Evolutionary conservation across 164 flowering plant genomes (phyloP), one percentile per base, ranked within the genome.

Genomic region (Liquidambar formosana): DNA sequence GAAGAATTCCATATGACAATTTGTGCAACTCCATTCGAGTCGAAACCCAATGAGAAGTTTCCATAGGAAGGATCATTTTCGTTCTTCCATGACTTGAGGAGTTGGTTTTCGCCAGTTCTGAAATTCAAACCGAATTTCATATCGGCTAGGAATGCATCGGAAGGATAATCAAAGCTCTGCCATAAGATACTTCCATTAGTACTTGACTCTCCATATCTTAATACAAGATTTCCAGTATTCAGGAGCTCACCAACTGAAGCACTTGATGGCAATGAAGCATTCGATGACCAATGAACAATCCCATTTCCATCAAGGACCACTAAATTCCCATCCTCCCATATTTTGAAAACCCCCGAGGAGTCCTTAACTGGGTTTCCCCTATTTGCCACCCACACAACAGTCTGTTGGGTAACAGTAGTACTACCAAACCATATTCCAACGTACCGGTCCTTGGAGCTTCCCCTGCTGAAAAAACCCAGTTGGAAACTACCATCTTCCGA

Each of bases 41-140:
- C 72, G 16, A 53, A 28, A 27, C 25, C 27, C 1, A 73, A 3
- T 9, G 69, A 73, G 57, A 54, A 73, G 1, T 61, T 61, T 3
- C 84, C 81, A 0, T 64, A 66, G 26, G 83, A 57, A 15, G 84
- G 84, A 22, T 79, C 86, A 2, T 66, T 69, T 1, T 14, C 4
- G 71, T 61, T 79, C 72, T 66, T 84, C 83, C 88, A 76, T 0
- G 82, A 67, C 0, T 66, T 46, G 11, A 76, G 25, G 26, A 27
- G 22, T 49, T 38, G 53, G 28, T 46, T 47, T 14, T 9, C 8
- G 3, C 74, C 69, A 0, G 64, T 73, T 16, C 51, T 53, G 16
- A 57, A 14, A 26, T 76, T 59, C 44, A 38, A 19, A 5, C 80
- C 75, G 8, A 78, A 41, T 43, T 67, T 74, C 71, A 73, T 74